phyloP scores from a whole-genome alignment of 2,329 filamentous ascomycete genomes.

The Hymenoscyphus linearis region DNA sequence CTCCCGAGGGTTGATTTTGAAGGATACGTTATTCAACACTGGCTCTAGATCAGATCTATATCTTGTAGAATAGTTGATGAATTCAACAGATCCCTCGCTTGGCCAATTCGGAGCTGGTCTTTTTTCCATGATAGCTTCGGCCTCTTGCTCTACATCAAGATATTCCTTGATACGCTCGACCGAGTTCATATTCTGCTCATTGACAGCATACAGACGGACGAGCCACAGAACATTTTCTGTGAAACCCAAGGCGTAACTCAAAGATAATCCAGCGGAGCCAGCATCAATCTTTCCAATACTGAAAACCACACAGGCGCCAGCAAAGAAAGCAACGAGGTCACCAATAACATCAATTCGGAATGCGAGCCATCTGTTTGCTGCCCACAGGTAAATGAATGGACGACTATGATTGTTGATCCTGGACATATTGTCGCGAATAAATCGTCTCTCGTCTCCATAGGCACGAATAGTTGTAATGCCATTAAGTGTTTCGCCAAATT shows the following conservation, averaged over 20 bases:
- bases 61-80: slow-evolving; percentile 80
- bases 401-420: slow-evolving; percentile 88
- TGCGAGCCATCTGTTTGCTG: slow-evolving; percentile 91
- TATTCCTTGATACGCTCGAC: slow-evolving; percentile 98
- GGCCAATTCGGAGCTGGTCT: slow-evolving; percentile 81
- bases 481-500: slow-evolving; percentile 91
- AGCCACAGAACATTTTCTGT: slow-evolving; percentile 97
- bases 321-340: slow-evolving; percentile 88
- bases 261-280: slow-evolving; percentile 84
- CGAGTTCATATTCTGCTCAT: slow-evolving; percentile 99
- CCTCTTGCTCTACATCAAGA: slow-evolving; percentile 92
- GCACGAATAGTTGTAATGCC: slow-evolving; percentile 96
- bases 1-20: slow-evolving; percentile 79
- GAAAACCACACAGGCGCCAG: slow-evolving; percentile 82
- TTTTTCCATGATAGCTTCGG: slow-evolving; percentile 68
- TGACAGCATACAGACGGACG: slow-evolving; percentile 85
- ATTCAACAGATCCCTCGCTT: slow-evolving; percentile 77
- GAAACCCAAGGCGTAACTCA: slow-evolving; percentile 95
- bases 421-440: slow-evolving; percentile 83
- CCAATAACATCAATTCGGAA: slow-evolving; percentile 88
- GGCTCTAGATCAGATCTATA: slow-evolving; percentile 85
- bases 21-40: slow-evolving; percentile 76
- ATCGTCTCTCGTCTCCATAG: slow-evolving; percentile 89
- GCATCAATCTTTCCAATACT: slow-evolving; percentile 81
- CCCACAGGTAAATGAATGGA: slow-evolving; percentile 95